Evolutionary conservation across 805 yeast genomes (phyloP).

Genomic region (Saturnispora quitensis): DNA sequence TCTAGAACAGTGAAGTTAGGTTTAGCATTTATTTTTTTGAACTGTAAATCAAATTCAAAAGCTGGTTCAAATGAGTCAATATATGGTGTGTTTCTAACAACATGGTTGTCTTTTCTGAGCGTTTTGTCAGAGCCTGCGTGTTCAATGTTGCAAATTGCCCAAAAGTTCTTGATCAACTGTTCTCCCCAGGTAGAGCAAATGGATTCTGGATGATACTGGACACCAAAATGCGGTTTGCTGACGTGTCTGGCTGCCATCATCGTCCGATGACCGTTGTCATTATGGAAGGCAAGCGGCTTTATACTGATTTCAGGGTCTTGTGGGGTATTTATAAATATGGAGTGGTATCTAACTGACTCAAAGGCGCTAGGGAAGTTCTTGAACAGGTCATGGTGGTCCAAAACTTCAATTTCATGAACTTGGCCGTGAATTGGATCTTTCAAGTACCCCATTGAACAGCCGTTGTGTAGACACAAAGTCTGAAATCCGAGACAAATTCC

Average conservation of each 20-base stretch:
- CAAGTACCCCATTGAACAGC: slow-evolving; percentile 45
- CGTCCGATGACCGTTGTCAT: slow-evolving; percentile 28
- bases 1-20: slow-evolving; percentile 15
- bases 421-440: slow-evolving; percentile 77
- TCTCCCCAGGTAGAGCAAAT: slow-evolving; percentile 70
- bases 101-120: slow-evolving; percentile 15
- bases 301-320: slow-evolving; percentile 22
- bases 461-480: slow-evolving; percentile 54
- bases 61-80: slow-evolving; percentile 12
- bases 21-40: slow-evolving; percentile 6
- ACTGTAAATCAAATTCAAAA: slow-evolving; percentile 13
- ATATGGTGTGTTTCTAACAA: slow-evolving; percentile 19
- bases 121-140: slow-evolving; percentile 25
- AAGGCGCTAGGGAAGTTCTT: slow-evolving; percentile 34
- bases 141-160: slow-evolving; percentile 24
- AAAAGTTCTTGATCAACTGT: slow-evolving; percentile 53
- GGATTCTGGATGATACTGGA: slow-evolving; percentile 96
- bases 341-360: slow-evolving; percentile 81
- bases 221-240: slow-evolving; percentile 70
- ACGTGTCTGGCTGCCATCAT: slow-evolving; percentile 75
- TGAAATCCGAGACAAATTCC: slow-evolving; percentile 96
- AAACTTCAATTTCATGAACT: slow-evolving; percentile 40
- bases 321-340: slow-evolving; percentile 43
- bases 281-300: slow-evolving; percentile 56
- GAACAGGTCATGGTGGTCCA: slow-evolving; percentile 30